Percentiles rank a stretch among this genome's conserved stretches.
Evolutionary conservation across 768 basidiomycete species (phyloP).

Genomic region (Dioszegia aurantiaca): DNA sequence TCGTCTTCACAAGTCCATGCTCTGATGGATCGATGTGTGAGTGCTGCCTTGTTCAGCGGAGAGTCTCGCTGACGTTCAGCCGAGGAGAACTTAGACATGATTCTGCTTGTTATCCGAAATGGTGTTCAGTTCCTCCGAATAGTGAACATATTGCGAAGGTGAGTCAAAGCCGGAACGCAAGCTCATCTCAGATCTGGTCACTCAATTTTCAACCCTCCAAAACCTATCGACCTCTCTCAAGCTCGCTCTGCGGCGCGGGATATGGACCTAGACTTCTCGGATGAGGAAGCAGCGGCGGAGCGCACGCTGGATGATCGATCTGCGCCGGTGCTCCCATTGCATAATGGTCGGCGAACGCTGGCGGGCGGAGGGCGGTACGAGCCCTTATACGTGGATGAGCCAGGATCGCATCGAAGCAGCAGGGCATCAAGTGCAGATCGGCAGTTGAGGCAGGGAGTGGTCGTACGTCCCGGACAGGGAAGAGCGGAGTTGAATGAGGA

Average conservation of each 20-base stretch:
- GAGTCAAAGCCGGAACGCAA: constrained; percentile 46
- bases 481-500: constrained; percentile 37
- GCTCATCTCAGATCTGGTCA: constrained; percentile 52
- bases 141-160: constrained; percentile 92
- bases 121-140: constrained; percentile 80
- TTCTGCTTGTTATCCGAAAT: constrained; percentile 87
- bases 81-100: constrained; percentile 89
- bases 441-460: constrained; percentile 14
- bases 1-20: constrained; percentile 65
- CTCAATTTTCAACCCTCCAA: constrained; percentile 52
- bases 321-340: constrained; percentile 3
- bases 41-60: constrained; percentile 4
- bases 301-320: constrained; percentile 22
- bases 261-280: constrained; percentile 54
- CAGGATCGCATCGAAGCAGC: constrained; percentile 16
- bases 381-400: constrained; percentile 30
- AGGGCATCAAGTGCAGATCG: constrained; percentile 17
- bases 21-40: constrained; percentile 45
- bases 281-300: constrained; percentile 53
- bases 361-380: constrained; percentile 29
- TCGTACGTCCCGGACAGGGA: constrained; percentile 34
- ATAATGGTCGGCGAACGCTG: constrained; percentile 17
- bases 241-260: constrained; percentile 52
- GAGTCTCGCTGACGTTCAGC: constrained; percentile 68
- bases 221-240: constrained; percentile 54